Conservation (phyloP, 208 protist species). For the Trypanosoma boissoni region DNA sequence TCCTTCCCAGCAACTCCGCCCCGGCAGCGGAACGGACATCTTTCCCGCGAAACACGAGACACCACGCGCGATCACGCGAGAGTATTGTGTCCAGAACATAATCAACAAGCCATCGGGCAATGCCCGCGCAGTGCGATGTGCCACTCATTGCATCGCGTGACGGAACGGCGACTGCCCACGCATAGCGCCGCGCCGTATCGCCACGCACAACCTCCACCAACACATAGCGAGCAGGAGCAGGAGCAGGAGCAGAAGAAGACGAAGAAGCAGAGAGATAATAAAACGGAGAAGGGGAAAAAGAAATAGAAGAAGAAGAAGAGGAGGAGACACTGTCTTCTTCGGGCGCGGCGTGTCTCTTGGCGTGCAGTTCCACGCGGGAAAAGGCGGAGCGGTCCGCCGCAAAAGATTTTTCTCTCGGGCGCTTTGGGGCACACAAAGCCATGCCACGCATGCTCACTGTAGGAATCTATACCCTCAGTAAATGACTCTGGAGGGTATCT, state of each 20-base stretch:
- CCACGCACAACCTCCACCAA: slow-evolving; percentile 30
- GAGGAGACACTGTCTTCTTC: background rate
- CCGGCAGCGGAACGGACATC: slow-evolving; percentile 20
- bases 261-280: slow-evolving; percentile 1
- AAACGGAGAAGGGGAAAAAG: background rate
- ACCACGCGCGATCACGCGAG: slow-evolving; percentile 5
- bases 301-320: background rate
- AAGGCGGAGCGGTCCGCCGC: too few species aligned
- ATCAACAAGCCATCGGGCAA: background rate
- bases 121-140: background rate
- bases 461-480: too few species aligned
- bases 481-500: too few species aligned
- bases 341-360: too few species aligned
- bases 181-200: slow-evolving; percentile 25
- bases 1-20: slow-evolving; percentile 17
- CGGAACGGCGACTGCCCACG: slow-evolving; percentile 18
- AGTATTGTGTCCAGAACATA: background rate
- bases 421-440: too few species aligned
- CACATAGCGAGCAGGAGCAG: background rate
- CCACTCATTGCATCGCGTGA: background rate
- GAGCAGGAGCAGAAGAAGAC: background rate
- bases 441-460: too few species aligned
- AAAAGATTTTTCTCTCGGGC: too few species aligned
- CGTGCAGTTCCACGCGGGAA: too few species aligned
- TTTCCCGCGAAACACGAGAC: slow-evolving; percentile 19